These are phyloP conservation scores for Monosporozyma aerobia DNA, from an alignment of 805 yeast species.

Conservation along the genomic window DNA sequence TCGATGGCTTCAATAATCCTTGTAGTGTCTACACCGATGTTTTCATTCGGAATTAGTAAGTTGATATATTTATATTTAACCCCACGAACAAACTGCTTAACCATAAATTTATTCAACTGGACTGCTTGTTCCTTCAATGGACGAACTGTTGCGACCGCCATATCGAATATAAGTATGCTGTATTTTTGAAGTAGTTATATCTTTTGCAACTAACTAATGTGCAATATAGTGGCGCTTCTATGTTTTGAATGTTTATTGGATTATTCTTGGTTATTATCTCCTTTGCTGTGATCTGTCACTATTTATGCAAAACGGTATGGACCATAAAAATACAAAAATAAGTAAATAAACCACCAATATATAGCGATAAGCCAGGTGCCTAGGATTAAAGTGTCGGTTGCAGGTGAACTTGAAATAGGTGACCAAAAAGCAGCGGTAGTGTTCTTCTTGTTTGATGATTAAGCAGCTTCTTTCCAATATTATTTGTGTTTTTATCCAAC, in stretches of 20 bases:
- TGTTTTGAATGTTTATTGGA: not conserved
- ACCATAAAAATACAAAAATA: not conserved
- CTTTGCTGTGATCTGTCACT: slow-evolving; percentile 1
- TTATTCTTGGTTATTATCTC: not conserved
- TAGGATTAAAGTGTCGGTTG: not conserved
- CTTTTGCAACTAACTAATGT: too few species aligned
- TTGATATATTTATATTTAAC: slow-evolving; percentile 8
- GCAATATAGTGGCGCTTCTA: too few species aligned
- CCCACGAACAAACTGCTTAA: slow-evolving; percentile 11
- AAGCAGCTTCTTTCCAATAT: not conserved
- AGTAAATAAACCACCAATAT: not conserved
- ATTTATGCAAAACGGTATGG: not conserved
- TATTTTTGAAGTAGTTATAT: not conserved
- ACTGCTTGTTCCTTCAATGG: not conserved
- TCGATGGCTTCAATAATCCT: not conserved
- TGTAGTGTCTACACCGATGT: not conserved
- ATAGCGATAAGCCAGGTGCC: not conserved
- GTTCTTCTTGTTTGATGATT: not conserved
- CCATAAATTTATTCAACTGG: slow-evolving; percentile 12
- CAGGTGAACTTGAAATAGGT: not conserved
- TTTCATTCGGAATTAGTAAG: slow-evolving; percentile 4
- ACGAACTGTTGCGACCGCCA: not conserved
- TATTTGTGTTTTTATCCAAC: too few species aligned
- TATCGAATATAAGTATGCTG: not conserved
- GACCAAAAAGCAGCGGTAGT: not conserved